Evolutionary conservation across 106 monocot species (phyloP).

Genomic region (Iris macrosiphon): DNA sequence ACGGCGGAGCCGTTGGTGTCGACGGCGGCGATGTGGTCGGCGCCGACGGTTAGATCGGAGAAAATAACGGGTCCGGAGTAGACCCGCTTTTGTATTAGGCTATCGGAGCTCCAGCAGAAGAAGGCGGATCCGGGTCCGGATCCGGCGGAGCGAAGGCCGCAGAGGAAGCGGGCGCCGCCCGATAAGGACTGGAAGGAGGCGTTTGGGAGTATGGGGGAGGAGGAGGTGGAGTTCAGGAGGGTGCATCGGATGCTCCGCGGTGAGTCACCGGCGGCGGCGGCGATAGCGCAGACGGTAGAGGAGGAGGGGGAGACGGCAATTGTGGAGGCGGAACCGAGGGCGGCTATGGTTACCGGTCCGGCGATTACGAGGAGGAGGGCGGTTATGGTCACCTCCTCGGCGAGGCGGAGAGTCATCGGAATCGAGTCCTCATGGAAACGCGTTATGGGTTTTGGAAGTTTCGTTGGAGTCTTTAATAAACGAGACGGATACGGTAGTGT

Average conservation of each 20-base stretch:
- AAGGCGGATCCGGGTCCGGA: conserved; percentile 24
- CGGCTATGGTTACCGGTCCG: conserved; percentile 2
- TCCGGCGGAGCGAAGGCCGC: conserved; percentile 36
- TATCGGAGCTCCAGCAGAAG: conserved; percentile 51
- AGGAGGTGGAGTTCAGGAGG: not conserved
- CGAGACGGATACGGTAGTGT: no score
- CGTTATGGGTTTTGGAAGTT: no score
- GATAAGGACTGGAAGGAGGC: conserved; percentile 34
- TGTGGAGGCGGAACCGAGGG: conserved; percentile 29
- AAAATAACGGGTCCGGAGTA: conserved; percentile 34
- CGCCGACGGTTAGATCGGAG: conserved; percentile 49
- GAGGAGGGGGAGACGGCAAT: conserved; percentile 23
- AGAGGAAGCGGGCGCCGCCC: conserved; percentile 33
- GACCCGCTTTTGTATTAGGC: conserved; percentile 38
- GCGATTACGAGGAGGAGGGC: conserved; percentile 21
- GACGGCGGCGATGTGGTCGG: conserved; percentile 52
- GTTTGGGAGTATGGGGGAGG: conserved; percentile 21
- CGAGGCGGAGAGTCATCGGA: conserved; percentile 3
- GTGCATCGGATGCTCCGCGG: conserved; percentile 26
- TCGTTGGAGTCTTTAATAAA: no score
- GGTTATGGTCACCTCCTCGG: conserved; percentile 7
- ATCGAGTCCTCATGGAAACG: no score
- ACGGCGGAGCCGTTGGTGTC: conserved; percentile 11
- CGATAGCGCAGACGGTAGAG: conserved; percentile 42
- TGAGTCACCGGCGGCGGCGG: conserved; percentile 9